Evolutionary conservation across 2,329 filamentous ascomycete genomes (phyloP).

Genomic region (Trichoderma semiorbis): DNA sequence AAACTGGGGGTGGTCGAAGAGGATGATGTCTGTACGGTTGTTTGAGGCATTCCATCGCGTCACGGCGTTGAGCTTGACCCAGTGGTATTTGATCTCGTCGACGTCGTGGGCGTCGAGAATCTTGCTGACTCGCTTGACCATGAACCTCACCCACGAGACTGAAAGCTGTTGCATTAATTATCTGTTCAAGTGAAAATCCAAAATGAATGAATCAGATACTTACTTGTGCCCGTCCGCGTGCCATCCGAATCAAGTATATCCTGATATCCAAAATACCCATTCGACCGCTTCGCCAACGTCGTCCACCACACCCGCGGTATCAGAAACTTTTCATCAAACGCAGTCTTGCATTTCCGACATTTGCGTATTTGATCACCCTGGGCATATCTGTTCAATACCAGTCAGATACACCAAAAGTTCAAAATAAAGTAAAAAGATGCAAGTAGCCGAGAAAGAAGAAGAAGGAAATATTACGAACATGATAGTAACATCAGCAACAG

Average conservation of each 20-base stretch:
- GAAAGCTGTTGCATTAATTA: background rate
- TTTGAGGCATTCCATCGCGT: conserved; percentile 24
- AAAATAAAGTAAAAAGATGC: background rate
- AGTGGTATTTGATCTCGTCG: conserved; percentile 26
- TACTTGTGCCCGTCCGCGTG: background rate
- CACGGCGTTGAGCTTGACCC: conserved; percentile 36
- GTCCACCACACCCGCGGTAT: conserved; percentile 38
- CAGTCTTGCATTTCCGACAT: conserved; percentile 27
- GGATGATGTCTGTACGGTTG: conserved; percentile 29
- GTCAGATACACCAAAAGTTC: background rate
- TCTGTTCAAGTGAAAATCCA: background rate
- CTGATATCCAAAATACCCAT: conserved; percentile 39
- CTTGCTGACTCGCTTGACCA: conserved; percentile 27
- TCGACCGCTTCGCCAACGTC: conserved; percentile 31
- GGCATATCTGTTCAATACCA: conserved; percentile 25
- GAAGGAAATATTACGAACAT: background rate
- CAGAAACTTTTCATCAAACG: conserved; percentile 25
- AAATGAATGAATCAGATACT: background rate
- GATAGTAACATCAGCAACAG: background rate
- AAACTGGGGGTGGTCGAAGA: conserved; percentile 30
- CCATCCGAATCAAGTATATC: conserved; percentile 15
- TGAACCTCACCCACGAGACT: conserved; percentile 35
- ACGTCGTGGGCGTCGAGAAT: background rate
- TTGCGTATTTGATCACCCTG: conserved; percentile 30
- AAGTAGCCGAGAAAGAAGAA: background rate